Evolutionary conservation across 495 filamentous ascomycete species (phyloP).

Genomic region (Hypoxylon trugodes): DNA sequence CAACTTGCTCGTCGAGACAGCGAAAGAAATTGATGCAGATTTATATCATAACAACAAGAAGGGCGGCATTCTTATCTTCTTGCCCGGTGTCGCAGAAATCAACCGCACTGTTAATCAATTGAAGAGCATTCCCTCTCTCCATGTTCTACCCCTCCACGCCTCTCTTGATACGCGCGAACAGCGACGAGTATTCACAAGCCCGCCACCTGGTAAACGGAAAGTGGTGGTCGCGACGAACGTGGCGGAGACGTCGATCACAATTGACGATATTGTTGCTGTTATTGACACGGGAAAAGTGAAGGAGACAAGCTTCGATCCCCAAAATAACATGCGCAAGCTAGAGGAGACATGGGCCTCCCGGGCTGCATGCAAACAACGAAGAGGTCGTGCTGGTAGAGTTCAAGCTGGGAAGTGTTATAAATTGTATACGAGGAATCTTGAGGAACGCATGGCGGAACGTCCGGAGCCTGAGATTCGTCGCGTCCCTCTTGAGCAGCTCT

Average conservation of each 20-base stretch:
- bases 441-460: constrained; percentile 84
- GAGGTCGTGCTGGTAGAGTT: constrained; percentile 92
- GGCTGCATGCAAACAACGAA: constrained; percentile 95
- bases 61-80: constrained; percentile 92
- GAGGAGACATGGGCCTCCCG: constrained; percentile 95
- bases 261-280: constrained; percentile 95
- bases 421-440: constrained; percentile 85
- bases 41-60: constrained; percentile 65
- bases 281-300: constrained; percentile 96
- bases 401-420: constrained; percentile 93
- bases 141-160: constrained; percentile 90
- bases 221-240: constrained; percentile 95
- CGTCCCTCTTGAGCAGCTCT: constrained; percentile 93
- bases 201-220: constrained; percentile 84
- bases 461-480: constrained; percentile 93
- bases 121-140: constrained; percentile 70
- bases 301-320: constrained; percentile 92
- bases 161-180: constrained; percentile 89
- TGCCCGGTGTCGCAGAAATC: constrained; percentile 89
- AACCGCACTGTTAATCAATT: constrained; percentile 78
- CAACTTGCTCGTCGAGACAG: constrained; percentile 80
- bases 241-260: constrained; percentile 97
- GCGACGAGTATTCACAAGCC: constrained; percentile 78
- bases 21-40: constrained; percentile 80
- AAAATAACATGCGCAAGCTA: constrained; percentile 92